Conservation (phyloP, 352 stramenopile genomes). For the Achlya hypogyna region DNA sequence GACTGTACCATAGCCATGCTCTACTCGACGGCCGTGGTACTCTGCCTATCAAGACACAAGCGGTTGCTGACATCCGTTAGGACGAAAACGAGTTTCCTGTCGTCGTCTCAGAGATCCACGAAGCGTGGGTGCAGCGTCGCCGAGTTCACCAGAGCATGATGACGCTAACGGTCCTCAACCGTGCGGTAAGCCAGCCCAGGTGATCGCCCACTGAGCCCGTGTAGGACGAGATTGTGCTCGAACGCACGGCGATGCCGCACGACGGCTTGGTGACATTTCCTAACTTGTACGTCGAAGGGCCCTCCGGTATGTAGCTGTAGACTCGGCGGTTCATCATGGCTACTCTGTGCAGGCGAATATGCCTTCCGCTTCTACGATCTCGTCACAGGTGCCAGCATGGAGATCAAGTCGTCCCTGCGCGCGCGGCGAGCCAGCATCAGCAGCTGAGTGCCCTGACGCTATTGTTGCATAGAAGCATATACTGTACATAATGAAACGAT, state of each 20-base stretch:
- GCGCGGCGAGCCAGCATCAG: background rate
- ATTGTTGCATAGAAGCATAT: too few relatives aligned
- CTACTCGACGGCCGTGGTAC: background rate
- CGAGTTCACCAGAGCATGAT: background rate
- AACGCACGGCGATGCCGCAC: background rate
- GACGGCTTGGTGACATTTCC: background rate
- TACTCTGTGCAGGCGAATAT: background rate
- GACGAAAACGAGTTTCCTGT: background rate
- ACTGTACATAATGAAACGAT: too few relatives aligned
- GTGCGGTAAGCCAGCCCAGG: background rate
- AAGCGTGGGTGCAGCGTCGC: background rate
- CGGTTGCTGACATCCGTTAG: background rate
- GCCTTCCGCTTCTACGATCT: background rate
- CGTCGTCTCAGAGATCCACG: background rate
- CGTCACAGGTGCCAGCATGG: background rate
- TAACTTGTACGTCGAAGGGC: background rate
- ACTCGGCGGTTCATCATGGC: background rate
- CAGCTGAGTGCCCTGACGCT: too few relatives aligned
- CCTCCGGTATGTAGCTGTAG: background rate
- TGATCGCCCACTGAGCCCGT: background rate
- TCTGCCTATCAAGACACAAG: background rate
- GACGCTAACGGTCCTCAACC: background rate
- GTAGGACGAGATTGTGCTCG: background rate
- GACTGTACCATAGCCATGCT: background rate
- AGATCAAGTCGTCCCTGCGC: background rate